Conservation (phyloP, 768 basidiomycete genomes). For the Lactifluus echinatus region DNA sequence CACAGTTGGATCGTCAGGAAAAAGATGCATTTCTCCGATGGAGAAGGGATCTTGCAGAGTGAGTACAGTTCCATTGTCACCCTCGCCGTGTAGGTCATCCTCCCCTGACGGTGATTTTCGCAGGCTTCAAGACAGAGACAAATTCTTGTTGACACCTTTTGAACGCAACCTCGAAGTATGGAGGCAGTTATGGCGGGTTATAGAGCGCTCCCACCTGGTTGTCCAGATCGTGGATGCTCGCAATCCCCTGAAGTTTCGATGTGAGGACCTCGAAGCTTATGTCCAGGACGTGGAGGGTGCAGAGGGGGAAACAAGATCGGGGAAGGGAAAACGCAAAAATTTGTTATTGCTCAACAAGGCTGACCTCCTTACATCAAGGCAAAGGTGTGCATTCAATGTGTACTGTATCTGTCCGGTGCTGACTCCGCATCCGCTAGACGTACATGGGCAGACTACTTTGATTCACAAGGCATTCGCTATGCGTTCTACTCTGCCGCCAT, state of each 20-base stretch:
- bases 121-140: constrained; percentile 81
- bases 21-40: constrained; percentile 87
- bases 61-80: constrained; percentile 25
- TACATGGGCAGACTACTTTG: constrained; percentile 90
- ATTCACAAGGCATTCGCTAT: constrained; percentile 60
- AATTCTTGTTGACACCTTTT: constrained; percentile 88
- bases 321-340: constrained; percentile 60
- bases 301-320: constrained; percentile 74
- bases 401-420: neutral
- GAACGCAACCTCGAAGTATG: constrained; percentile 98
- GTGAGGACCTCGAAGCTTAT: constrained; percentile 84
- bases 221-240: constrained; percentile 96
- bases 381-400: constrained; percentile 48
- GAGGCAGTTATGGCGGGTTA: constrained; percentile 95
- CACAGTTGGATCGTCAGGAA: constrained; percentile 82
- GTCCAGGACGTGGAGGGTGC: constrained; percentile 75
- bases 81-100: neutral
- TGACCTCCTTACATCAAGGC: constrained; percentile 78
- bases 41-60: constrained; percentile 89
- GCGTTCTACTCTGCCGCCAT: constrained; percentile 93
- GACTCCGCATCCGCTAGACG: constrained; percentile 35
- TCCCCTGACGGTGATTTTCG: neutral
- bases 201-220: constrained; percentile 89
- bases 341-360: constrained; percentile 93
- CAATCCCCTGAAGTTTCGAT: constrained; percentile 87